These are phyloP conservation scores for Bryoerythrophyllum caledonicum DNA, from an alignment of 225 moss, liverwort and hornwort genomes.

Conservation along the genomic window DNA sequence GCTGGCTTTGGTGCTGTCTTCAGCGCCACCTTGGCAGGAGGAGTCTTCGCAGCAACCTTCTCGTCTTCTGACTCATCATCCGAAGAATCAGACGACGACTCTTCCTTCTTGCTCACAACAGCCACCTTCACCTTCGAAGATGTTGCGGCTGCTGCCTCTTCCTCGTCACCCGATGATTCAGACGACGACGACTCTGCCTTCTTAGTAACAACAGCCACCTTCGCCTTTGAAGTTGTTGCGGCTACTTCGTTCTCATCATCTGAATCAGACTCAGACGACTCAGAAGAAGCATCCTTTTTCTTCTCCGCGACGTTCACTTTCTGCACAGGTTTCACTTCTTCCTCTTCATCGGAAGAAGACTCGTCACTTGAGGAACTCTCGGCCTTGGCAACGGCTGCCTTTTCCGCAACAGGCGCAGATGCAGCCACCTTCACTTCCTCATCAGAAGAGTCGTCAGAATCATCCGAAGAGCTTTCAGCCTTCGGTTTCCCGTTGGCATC, in stretches of 20 bases:
- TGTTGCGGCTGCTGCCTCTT: conserved; percentile 23
- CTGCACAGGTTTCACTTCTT: conserved; percentile 16
- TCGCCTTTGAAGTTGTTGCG: conserved; percentile 1
- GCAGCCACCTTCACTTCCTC: conserved; percentile 34
- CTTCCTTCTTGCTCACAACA: conserved; percentile 25
- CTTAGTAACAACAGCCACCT: conserved; percentile 11
- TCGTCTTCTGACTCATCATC: conserved; percentile 46
- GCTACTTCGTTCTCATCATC: neutral
- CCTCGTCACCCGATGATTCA: conserved; percentile 41
- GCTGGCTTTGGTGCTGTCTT: conserved; percentile 17
- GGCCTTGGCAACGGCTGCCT: neutral
- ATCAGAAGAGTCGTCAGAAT: conserved; percentile 44
- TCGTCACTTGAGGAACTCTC: conserved; percentile 36
- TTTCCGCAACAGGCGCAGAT: conserved; percentile 12
- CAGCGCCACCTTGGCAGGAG: conserved; percentile 18
- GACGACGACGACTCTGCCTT: conserved; percentile 33
- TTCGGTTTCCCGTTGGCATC: conserved; percentile 36
- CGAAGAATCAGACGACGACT: conserved; percentile 34
- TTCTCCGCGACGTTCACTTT: conserved; percentile 17
- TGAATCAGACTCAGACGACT: conserved; percentile 39
- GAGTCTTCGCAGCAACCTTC: conserved; percentile 28
- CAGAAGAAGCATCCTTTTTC: conserved; percentile 13
- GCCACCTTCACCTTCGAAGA: conserved; percentile 11
- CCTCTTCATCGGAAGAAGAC: conserved; percentile 42
- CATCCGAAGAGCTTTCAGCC: conserved; percentile 40